Base-by-base conservation (phyloP, 768 basidiomycete species). In the Mycena epipterygia region DNA sequence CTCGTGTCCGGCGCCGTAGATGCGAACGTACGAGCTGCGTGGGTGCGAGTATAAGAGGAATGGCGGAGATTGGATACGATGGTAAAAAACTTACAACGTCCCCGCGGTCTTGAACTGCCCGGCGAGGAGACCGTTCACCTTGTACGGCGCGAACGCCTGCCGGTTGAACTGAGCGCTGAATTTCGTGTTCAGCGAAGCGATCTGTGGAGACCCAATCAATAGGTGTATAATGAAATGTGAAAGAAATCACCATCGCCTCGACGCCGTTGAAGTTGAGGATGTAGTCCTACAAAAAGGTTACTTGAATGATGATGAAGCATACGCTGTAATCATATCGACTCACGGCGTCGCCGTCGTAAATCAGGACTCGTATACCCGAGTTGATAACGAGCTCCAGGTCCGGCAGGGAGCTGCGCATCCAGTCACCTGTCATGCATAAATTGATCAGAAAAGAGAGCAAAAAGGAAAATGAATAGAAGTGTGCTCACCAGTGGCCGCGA, bases 401-500 rank as follows among this genome's bases (percentile, higher is more conserved):
- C 9, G 74, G 72, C 19, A 72, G 66, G 2, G 83, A 83, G 67
- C 82, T 85, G 51, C 82, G 79, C 89, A 90, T 90, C 89, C 89
- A 90, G 73, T 91, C 90, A n/a, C 85, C 86, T 84, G 48, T 19
- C 3, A 1, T 33, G n/a, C 14, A 37, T 48, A 23, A 56, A 25
- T 33, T 16, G 30, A 25, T 25, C 37, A 37, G n/a, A n/a, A 52
- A 25, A 37, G 14, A 37, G 35, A 14, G 35, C 30, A 48, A 25
- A 30, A 39, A 29, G 30, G 32, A 30, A 14, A 14, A 2, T 32
- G 33, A 21, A 19, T n/a, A n/a, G n/a, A n/a, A n/a, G n/a, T n/a
- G 57, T 37, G 14, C 39, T 6, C n/a, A 78, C 87, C 88, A 13
- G 85, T 87, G 12, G 61, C 42, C 0, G 85, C 83, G 65, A 89